Base-by-base conservation (phyloP, 1,139 yeast species). In the Pichia sp. region DNA sequence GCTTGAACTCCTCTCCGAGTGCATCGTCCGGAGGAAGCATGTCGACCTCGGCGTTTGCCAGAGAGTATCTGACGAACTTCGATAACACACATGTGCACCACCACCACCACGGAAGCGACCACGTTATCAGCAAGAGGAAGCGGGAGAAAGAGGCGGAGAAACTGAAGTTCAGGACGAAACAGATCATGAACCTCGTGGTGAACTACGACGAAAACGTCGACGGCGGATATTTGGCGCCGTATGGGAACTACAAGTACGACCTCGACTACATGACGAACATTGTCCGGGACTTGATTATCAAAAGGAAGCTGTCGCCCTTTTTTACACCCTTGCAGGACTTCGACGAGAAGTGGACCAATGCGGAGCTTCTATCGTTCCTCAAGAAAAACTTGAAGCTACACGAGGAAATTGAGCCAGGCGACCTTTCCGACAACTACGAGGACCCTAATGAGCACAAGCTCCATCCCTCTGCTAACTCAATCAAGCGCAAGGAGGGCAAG, bases 271-370 rank as follows among this genome's bases (percentile, higher is more conserved):
- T 85, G 63, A 79, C 87, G 16, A 80, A 79, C 37, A 74, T 85
- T 2, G 96, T 91, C 9, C 78, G 88, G 46, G 76, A 72, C 25
- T 70, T 87, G 41, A 86, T 91, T 6, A 69, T 80, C 34, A 77
- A 77, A 16, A 77, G 99, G 44, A 78, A 76, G 59, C 63, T 93
- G 46, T 91, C 98, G 0, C 98, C 99, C 1, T 93, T 93, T 66
- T 93, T 80, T 66, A 86, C 91, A 3, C 98, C 98, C 0, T 72
- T 93, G 49, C 89, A 87, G 62, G 96, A 89, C 63, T 87, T 78
- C 63, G 84, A 86, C 55, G 80, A 76, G n/a, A 60, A 68, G 23
- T 88, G 96, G 96, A 70, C 82, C 1, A 88, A 85, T 59, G 79
- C 80, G 4, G 89, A 88, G 66, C 68, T 91, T 28, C 65, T 85